Base-by-base conservation (phyloP, 2,329 filamentous ascomycete genomes). In the Trichoderma polysporum region DNA sequence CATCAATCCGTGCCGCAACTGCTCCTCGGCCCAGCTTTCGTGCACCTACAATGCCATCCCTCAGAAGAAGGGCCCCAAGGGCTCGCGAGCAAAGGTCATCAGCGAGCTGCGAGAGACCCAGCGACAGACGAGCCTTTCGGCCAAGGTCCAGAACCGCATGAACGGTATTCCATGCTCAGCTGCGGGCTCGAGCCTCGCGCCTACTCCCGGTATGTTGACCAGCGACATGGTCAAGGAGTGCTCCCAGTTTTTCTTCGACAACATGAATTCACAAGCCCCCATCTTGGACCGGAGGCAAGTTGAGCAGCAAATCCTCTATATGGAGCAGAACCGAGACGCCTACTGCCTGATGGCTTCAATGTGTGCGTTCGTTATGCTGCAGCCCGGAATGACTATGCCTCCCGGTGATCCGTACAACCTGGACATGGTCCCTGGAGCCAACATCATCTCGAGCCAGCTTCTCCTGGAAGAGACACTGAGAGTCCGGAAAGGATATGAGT, bases 21-120 rank as follows among this genome's bases (percentile, higher is more conserved):
- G 90, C 78, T 83, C 84, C 13, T 86, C 88, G 8, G 88, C 90
- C 7, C 84, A 88, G 73, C 82, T 92, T 19, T 82, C 84, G 13
- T 92, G 90, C 81, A 91, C 89, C 33, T 92, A 91, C 83, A 89
- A 91, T 79, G 88, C 89, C 37, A 87, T 91, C 39, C 89, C 89
- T 1, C 90, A 91, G 79, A 92, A 91, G 80, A 92, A 92, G 76
- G 90, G 90, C 1, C 90, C 90, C 50, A 91, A 91, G 78, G 90
- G 90, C 70, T 90, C 88, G 35, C 82, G 89, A 68, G 90, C 90
- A 59, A 92, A 91, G 77, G 89, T 92, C 67, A 90, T 92, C 76
- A 91, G 88, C 74, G 89, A 92, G 74, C 77, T 92, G 68, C 85
- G 90, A 70, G 88, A 90, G 73, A 90, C 83, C 0, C 89, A 92